Evolutionary conservation across 805 yeast genomes (phyloP).

Genomic region (Lachancea cidri): DNA sequence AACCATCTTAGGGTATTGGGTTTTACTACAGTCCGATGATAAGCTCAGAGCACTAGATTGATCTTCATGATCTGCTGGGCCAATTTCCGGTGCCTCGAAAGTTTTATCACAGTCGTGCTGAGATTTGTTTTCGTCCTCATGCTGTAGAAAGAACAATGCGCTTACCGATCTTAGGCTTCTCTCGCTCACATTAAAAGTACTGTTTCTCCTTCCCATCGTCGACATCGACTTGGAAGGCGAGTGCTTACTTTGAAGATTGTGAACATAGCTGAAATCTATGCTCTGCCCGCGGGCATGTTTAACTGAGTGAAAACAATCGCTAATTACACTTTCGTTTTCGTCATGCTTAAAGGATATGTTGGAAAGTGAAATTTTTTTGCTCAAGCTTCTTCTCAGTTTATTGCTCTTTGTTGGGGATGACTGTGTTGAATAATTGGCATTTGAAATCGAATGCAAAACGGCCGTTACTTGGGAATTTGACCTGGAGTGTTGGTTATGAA

Average conservation of each 20-base stretch:
- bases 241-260: slow-evolving; percentile 26
- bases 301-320: slow-evolving; percentile 1
- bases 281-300: slow-evolving; percentile 24
- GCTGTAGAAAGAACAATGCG: slow-evolving; percentile 3
- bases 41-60: slow-evolving; percentile 9
- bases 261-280: slow-evolving; percentile 30
- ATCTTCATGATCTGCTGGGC: background rate
- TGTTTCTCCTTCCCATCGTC: slow-evolving; percentile 9
- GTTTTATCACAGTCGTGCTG: background rate
- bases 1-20: slow-evolving; percentile 23
- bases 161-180: slow-evolving; percentile 4
- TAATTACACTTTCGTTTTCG: background rate
- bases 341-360: slow-evolving; percentile 25
- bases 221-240: slow-evolving; percentile 31
- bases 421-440: slow-evolving; percentile 16
- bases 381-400: slow-evolving; percentile 22
- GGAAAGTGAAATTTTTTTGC: slow-evolving; percentile 29
- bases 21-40: slow-evolving; percentile 13
- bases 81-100: background rate
- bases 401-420: slow-evolving; percentile 28
- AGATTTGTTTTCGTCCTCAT: background rate
- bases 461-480: slow-evolving; percentile 20
- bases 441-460: slow-evolving; percentile 3
- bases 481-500: slow-evolving; percentile 14
- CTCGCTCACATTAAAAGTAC: slow-evolving; percentile 4